Evolutionary conservation across 2,329 filamentous ascomycete genomes (phyloP).

Genomic region (Phoma sp.): DNA sequence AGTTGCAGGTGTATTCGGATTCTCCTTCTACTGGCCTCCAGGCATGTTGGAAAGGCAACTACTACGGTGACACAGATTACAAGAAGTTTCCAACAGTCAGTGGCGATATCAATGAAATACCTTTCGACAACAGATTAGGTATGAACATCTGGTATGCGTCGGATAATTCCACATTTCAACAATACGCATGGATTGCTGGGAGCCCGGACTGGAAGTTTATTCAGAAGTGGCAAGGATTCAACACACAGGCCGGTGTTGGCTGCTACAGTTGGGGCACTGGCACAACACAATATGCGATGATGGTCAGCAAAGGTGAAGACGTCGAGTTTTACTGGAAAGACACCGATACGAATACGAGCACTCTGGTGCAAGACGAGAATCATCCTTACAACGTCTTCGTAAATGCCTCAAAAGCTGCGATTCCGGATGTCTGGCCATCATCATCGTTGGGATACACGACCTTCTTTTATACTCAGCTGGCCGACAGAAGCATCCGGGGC

Average conservation of each 20-base stretch:
- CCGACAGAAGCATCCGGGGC: slow-evolving; percentile 45
- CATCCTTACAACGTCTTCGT: slow-evolving; percentile 52
- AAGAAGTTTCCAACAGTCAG: slow-evolving; percentile 43
- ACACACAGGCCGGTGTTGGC: slow-evolving; percentile 53
- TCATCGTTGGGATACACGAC: slow-evolving; percentile 52
- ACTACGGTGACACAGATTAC: slow-evolving; percentile 49
- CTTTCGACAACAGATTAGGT: slow-evolving; percentile 39
- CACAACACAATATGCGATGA: slow-evolving; percentile 52
- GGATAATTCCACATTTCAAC: slow-evolving; percentile 49
- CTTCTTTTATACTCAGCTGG: slow-evolving; percentile 51
- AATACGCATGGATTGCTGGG: slow-evolving; percentile 51
- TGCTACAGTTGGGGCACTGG: slow-evolving; percentile 53
- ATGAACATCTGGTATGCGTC: slow-evolving; percentile 55
- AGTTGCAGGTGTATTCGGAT: slow-evolving; percentile 81
- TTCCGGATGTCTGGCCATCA: slow-evolving; percentile 47
- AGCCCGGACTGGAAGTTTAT: slow-evolving; percentile 46
- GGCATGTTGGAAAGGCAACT: slow-evolving; percentile 77
- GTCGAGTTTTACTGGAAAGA: slow-evolving; percentile 55
- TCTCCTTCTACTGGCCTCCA: slow-evolving; percentile 87
- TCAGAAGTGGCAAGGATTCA: slow-evolving; percentile 47
- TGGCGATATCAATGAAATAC: slow-evolving; percentile 31
- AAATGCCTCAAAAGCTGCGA: slow-evolving; percentile 35
- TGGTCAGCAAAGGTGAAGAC: slow-evolving; percentile 48
- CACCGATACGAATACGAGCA: slow-evolving; percentile 40
- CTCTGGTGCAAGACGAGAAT: slow-evolving; percentile 24